Evolutionary conservation across 306 rosid species (phyloP), one percentile per base, ranked within the genome.

Genomic region (Cajanus cajan): DNA sequence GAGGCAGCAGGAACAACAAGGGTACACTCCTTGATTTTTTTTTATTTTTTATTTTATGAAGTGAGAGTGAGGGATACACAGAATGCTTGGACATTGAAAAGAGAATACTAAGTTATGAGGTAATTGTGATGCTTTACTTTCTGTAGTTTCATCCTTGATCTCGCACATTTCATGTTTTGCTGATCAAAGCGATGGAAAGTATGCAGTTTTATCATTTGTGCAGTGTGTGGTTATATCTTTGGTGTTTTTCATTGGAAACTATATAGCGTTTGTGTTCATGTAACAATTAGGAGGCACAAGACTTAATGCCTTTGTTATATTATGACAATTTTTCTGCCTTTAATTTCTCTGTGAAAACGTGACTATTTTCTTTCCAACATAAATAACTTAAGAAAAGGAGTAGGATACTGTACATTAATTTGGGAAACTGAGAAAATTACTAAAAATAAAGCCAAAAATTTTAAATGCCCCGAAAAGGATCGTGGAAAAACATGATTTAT

Each of bases 1-100:
- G 58, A 93, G 75, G 84, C 88, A 88, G 82, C 87, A 87, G 71
- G 83, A 74, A 86, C 80, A 78, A 48, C 87, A 89, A 80, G 85
- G 82, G 22, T 86, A 86, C 71, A 79, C 39, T 8, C 97, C 97
- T 28, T 85, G 77, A 85, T 63, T 58, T 18, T 48, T 57, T 8
- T 2, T 31, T 4, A 0, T 3, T 24, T 48, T 61, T 15, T 40
- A 0, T 5, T n/a, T 41, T 41, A 6, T 66, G 2, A 24, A 58
- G 34, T 66, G 36, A 45, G 68, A 77, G 65, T 52, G 77, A 61
- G 75, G 61, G 39, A 74, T 3, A 77, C 34, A 57, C 34, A 57
- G 18, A 11, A 7, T 51, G 77, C 54, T 73, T 76, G 62, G 64
- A 76, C 58, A 55, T 25, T 57, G 45, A 79, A 48, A 57, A 37